Base-by-base conservation (phyloP, 2,329 filamentous ascomycete genomes). In the Trichoderma lentiforme region DNA sequence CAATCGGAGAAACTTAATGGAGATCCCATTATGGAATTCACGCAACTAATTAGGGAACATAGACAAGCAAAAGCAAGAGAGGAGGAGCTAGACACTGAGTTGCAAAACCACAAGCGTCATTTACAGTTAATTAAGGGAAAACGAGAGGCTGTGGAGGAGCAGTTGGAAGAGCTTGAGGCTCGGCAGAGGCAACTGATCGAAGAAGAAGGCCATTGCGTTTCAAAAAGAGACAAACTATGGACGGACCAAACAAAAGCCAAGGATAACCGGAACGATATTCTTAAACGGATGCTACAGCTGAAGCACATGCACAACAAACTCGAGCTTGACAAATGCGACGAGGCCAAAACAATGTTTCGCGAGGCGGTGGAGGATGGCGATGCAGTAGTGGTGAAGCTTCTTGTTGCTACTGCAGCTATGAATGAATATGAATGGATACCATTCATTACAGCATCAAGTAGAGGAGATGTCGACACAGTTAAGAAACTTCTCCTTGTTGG, bases 1-100 rank as follows among this genome's bases (percentile, higher is more conserved):
- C 8, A 1, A 1, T 12, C 9, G 9, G n/a, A 21, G 43, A 21
- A n/a, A 51, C n/a, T 1, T 6, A 11, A 51, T 51, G 0, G 0
- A 21, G n/a, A 51, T 21, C 4, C 9, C n/a, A 12, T 51, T 21
- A 1, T 21, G 1, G 43, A 21, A 6, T 51, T 51, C 9, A 12
- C 43, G 9, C n/a, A 12, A 21, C n/a, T 51, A 12, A 0, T 51
- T 6, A 12, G 9, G 9, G n/a, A 51, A 51, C 0, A 21, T 0
- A 51, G 43, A 21, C 43, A 12, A 21, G n/a, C 18, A 12, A 47
- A 51, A 51, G 43, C 43, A 21, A 21, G 21, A 12, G n/a, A 51
- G 4, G 9, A 51, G n/a, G 18, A 51, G n/a, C 18, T 21, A 0
- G 4, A 21, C n/a, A 21, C 43, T 1, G 1, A 2, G 3, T 12